phyloP scores from a whole-genome alignment of 2,329 filamentous ascomycete species.

The Cladosporium austrohemisphaericum region DNA sequence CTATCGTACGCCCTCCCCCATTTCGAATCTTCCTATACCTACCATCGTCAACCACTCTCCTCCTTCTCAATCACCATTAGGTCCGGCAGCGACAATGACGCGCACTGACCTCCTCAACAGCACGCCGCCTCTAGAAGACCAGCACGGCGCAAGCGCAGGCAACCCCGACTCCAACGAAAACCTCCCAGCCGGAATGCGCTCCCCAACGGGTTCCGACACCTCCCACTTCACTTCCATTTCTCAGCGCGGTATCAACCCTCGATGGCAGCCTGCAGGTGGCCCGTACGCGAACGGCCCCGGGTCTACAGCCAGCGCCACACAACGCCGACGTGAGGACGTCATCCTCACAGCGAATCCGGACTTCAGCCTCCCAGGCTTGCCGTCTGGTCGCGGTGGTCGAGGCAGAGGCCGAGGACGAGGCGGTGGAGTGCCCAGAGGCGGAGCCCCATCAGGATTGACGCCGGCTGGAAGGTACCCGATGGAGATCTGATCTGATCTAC shows the following conservation, averaged over 20 bases:
- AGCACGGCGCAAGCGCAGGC: conserved; percentile 10
- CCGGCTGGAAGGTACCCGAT: conserved; percentile 33
- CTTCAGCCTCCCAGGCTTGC: conserved; percentile 64
- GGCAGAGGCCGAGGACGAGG: conserved; percentile 22
- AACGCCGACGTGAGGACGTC: conserved; percentile 59
- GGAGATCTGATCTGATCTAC: conserved; percentile 16
- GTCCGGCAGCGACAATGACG: conserved; percentile 10
- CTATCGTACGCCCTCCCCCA: conserved; percentile 14
- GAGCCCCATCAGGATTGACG: conserved; percentile 28
- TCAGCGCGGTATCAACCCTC: conserved; percentile 82
- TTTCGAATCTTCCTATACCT: conserved; percentile 13
- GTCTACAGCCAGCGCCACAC: conserved; percentile 31
- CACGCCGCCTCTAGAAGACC: conserved; percentile 28
- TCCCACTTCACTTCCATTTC: conserved; percentile 88
- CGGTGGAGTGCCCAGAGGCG: conserved; percentile 29
- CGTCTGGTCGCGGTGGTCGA: conserved; percentile 27
- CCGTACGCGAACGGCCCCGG: conserved; percentile 22
- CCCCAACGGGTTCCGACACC: conserved; percentile 69
- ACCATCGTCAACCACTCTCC: conserved; percentile 13
- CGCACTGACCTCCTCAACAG: conserved; percentile 19
- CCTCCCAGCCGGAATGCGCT: conserved; percentile 60
- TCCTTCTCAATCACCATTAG: conserved; percentile 1
- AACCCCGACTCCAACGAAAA: conserved; percentile 58
- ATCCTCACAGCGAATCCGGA: conserved; percentile 79
- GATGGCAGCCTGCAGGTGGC: conserved; percentile 65